Evolutionary conservation across 192 early-diverging fungal species (phyloP).

Genomic region (Pilobolus umbonatus): DNA sequence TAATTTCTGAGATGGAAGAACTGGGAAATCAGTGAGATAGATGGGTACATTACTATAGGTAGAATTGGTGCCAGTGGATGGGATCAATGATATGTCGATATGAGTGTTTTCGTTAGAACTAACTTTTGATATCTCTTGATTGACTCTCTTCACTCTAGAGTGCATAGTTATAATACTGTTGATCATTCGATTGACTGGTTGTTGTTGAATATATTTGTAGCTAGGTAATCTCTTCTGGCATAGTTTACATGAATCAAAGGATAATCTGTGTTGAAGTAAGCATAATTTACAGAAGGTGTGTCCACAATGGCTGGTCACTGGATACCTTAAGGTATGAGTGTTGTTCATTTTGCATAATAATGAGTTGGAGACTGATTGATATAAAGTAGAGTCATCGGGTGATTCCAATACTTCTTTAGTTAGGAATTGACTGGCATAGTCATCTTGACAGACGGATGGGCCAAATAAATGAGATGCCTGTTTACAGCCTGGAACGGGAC

Average conservation of each 20-base stretch:
- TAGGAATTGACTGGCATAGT: neutral
- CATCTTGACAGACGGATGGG: neutral
- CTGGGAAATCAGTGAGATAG: neutral
- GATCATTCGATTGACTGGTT: neutral
- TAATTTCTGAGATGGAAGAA: slow-evolving; percentile 7
- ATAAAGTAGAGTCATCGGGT: neutral
- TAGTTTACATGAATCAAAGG: slow-evolving; percentile 1
- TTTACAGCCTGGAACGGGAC: slow-evolving; percentile 1
- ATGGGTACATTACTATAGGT: slow-evolving; percentile 1
- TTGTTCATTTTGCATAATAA: slow-evolving; percentile 2
- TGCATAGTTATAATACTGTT: neutral
- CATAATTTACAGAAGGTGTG: slow-evolving; percentile 18
- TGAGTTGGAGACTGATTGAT: neutral
- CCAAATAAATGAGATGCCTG: slow-evolving; percentile 15
- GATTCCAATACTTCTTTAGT: neutral
- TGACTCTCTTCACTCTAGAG: neutral
- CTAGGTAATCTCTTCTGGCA: slow-evolving; percentile 3
- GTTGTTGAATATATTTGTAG: slow-evolving; percentile 2
- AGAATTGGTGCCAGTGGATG: neutral
- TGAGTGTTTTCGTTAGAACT: no score
- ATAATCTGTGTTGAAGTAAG: slow-evolving; percentile 2
- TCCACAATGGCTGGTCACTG: slow-evolving; percentile 17
- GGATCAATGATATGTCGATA: no score
- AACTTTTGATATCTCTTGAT: neutral
- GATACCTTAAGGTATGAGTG: neutral